These are phyloP conservation scores for Dendrobium catenatum DNA, from an alignment of 106 monocot genomes.

Conservation along the genomic window DNA sequence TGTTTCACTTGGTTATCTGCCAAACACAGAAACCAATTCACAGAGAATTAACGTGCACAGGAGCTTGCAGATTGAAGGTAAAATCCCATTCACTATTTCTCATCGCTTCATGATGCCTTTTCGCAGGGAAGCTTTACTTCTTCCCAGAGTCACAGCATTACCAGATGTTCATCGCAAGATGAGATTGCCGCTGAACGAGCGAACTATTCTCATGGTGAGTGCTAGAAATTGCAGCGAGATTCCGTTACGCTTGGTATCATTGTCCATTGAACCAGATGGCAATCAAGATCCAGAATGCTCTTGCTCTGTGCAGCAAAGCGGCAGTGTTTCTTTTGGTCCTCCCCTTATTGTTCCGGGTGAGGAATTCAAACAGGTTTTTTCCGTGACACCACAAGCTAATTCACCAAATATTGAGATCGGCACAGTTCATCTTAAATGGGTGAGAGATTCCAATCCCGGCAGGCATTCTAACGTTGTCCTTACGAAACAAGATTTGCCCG, in stretches of 20 bases:
- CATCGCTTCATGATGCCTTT: constrained; percentile 79
- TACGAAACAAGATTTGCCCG: constrained; percentile 43
- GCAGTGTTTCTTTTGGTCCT: constrained; percentile 19
- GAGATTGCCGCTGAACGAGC: constrained; percentile 54
- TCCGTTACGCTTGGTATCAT: constrained; percentile 46
- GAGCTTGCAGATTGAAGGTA: constrained; percentile 95
- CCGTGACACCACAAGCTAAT: constrained; percentile 40
- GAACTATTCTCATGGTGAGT: constrained; percentile 54
- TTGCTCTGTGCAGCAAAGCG: constrained; percentile 30
- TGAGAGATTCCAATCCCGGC: constrained; percentile 25
- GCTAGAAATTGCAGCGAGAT: constrained; percentile 80
- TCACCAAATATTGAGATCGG: constrained; percentile 46
- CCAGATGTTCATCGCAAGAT: constrained; percentile 23
- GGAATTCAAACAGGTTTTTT: constrained; percentile 75
- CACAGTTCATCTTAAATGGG: constrained; percentile 47
- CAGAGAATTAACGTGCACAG: constrained; percentile 81
- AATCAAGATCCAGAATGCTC: not conserved
- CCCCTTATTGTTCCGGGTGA: constrained; percentile 55
- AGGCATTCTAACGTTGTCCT: constrained; percentile 16
- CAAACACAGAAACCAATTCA: constrained; percentile 12
- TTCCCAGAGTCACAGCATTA: constrained; percentile 46
- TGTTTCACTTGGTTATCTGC: constrained; percentile 79
- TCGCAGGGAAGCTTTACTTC: constrained; percentile 66
- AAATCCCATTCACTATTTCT: constrained; percentile 48
- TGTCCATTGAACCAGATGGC: constrained; percentile 43